Evolutionary conservation across 2,329 filamentous ascomycete species (phyloP), one percentile per base, ranked within the genome.

Genomic region (Trichoderma guizhouense): DNA sequence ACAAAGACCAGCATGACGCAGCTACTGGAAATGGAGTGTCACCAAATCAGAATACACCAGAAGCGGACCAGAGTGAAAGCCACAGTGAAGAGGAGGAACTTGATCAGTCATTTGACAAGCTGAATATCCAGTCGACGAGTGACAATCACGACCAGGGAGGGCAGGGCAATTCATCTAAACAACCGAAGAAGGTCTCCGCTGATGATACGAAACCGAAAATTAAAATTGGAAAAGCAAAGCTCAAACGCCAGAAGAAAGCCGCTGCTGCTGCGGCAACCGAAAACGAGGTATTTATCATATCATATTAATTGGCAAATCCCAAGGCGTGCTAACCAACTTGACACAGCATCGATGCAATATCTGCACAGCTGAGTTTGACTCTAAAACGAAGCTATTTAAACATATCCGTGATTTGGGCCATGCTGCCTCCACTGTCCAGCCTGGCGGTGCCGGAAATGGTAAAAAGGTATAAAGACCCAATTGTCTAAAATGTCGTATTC

Each of bases 331-430:
- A 65, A 84, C 18, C 30, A 51, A 53, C 30, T 18, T 39, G 55
- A 34, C 39, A 39, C 39, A 69, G 80, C 80, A 86, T 69, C 81
- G 75, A 71, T 88, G 86, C 75, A 77, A 80, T 30, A 79, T 83
- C 18, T 89, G 87, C 75, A 78, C 81, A 3, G 81, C 82, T 71
- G 74, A 72, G 1, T 89, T 88, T 71, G 74, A 88, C 0, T 93
- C 91, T 1, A 91, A 90, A 75, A 92, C 88, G 7, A 90, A 89
- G 75, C 81, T 97, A 21, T 95, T 95, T 79, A 84, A 87, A 67
- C 94, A 97, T 79, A 86, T 96, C 72, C 88, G 89, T 73, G 87
- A 90, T 11, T 81, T 88, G 21, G 83, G 83, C 11, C 93, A 96
- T 82, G 92, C 91, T 7, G 87, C 89, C 34, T 83, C 84, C 3